Percentiles rank a stretch among this genome's conserved stretches.
These are phyloP conservation scores for Anaeromyces robustus DNA, from an alignment of 192 early-diverging fungal genomes.

Conservation along the genomic window DNA sequence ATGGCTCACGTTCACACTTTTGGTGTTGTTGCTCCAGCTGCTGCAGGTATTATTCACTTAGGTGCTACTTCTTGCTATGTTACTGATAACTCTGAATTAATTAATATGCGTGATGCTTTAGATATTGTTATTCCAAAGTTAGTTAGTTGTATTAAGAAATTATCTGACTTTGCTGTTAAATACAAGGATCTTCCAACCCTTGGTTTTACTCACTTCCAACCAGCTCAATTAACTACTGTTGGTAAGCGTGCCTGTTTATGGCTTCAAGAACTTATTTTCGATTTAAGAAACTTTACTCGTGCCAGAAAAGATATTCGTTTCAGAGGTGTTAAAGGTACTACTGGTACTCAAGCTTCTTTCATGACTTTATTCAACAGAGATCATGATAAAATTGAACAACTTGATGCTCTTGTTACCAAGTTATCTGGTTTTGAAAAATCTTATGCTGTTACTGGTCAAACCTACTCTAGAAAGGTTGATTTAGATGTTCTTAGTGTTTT, in stretches of 20 bases:
- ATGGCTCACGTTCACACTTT: constrained; percentile 99
- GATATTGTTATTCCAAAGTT: constrained; percentile 85
- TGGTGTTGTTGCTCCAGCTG: constrained; percentile 64
- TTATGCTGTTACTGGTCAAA: constrained; percentile 91
- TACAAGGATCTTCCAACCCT: constrained; percentile 81
- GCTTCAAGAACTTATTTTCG: constrained; percentile 93
- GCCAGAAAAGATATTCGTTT: constrained; percentile 76
- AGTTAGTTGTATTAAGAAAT: constrained; percentile 59
- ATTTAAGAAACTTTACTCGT: constrained; percentile 82
- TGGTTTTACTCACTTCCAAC: constrained; percentile 98
- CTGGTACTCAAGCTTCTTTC: constrained; percentile 96
- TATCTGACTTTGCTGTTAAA: constrained; percentile 59
- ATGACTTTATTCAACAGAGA: constrained; percentile 86
- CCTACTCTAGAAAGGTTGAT: constrained; percentile 96
- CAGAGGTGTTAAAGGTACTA: constrained; percentile 96
- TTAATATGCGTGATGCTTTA: constrained; percentile 86
- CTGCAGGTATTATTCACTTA: constrained; percentile 91
- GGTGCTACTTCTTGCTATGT: constrained; percentile 98
- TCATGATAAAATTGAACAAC: constrained; percentile 79
- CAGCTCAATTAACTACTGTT: constrained; percentile 94
- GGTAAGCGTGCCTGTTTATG: constrained; percentile 93
- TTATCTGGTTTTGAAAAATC: constrained; percentile 65
- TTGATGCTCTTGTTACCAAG: constrained; percentile 83
- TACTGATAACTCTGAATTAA: constrained; percentile 98
- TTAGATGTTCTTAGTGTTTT: constrained; percentile 75